Evolutionary conservation across 257 asterid genomes (phyloP).

Genomic region (Thymus mandschuricus): DNA sequence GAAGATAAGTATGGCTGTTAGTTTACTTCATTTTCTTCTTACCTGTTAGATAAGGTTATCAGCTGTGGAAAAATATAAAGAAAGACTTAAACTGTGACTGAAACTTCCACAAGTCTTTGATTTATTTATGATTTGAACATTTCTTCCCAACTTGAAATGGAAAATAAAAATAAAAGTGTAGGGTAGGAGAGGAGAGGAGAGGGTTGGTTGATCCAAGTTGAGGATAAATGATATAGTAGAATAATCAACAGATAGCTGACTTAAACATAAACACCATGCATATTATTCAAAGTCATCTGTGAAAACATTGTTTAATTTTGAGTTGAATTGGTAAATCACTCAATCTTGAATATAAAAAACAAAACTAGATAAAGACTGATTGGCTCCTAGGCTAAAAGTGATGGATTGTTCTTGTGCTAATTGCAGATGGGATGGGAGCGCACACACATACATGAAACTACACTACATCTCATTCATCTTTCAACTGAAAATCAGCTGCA

Average conservation of each 20-base stretch:
- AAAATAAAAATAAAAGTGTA: slow-evolving; percentile 3
- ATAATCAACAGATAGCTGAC: slow-evolving; percentile 11
- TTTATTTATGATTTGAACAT: background rate
- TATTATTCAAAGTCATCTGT: slow-evolving; percentile 14
- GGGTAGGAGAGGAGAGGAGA: background rate
- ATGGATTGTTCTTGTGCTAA: too few species aligned
- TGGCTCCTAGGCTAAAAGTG: slow-evolving; percentile 3
- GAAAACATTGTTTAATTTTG: slow-evolving; percentile 20
- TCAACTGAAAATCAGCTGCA: too few species aligned
- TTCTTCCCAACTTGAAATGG: slow-evolving; percentile 22
- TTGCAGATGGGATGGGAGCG: too few species aligned
- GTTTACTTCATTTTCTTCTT: slow-evolving; percentile 6
- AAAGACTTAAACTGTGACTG: slow-evolving; percentile 26
- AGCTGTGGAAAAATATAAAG: background rate
- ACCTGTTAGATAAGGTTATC: slow-evolving; percentile 3
- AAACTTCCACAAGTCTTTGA: slow-evolving; percentile 23
- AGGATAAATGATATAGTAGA: background rate
- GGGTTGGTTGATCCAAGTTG: slow-evolving; percentile 21
- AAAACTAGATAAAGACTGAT: slow-evolving; percentile 20
- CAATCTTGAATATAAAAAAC: background rate
- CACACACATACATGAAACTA: too few species aligned
- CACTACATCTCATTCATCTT: too few species aligned
- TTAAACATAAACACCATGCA: slow-evolving; percentile 12
- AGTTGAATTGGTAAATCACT: slow-evolving; percentile 34
- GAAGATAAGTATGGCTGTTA: background rate